Base-by-base conservation (phyloP, 179 eudicot genomes). In the Corrigiola litoralis region DNA sequence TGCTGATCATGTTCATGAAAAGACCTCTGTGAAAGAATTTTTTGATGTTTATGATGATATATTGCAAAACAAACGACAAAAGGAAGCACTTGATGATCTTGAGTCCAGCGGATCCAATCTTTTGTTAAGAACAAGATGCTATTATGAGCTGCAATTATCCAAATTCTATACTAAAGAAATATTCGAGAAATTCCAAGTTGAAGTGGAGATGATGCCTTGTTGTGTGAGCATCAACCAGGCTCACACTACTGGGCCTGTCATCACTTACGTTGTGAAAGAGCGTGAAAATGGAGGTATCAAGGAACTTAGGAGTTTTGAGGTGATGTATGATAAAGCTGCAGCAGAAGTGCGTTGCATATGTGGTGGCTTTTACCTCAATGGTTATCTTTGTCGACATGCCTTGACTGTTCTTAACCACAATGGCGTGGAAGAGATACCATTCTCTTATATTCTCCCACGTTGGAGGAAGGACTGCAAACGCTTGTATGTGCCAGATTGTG, bases 401-500 rank as follows among this genome's bases (percentile, higher is more conserved):
- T 74, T 86, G 23, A 74, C 78, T 40, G 86, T 84, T 33, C 87
- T 88, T 11, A 75, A 69, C 53, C 78, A 69, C 66, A 82, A 81
- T 33, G 68, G 74, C 16, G 69, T 85, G 29, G 88, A 86, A 44
- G 87, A 88, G 46, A 79, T 90, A 51, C 90, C 97, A 0, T 56
- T 31, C 4, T 79, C 79, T 3, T 88, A 81, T 49, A 68, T 90
- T 20, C 60, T 90, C 54, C 63, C 85, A 6, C 68, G 95, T 18
- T 90, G 95, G 95, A 88, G 92, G 70, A 90, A 83, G 72, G 97
- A 88, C 68, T 65, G 81, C 6, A 84, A 80, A 68, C 88, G 87
- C 13, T 31, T 84, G 65, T 86, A 86, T 51, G 69, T 76, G 37
- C 77, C 81, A 0, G 82, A 81, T 40, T 7, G 80, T 34, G 82